Evolutionary conservation across 176 grass and related monocot genomes (phyloP).

Genomic region (Eragrostis curvula): DNA sequence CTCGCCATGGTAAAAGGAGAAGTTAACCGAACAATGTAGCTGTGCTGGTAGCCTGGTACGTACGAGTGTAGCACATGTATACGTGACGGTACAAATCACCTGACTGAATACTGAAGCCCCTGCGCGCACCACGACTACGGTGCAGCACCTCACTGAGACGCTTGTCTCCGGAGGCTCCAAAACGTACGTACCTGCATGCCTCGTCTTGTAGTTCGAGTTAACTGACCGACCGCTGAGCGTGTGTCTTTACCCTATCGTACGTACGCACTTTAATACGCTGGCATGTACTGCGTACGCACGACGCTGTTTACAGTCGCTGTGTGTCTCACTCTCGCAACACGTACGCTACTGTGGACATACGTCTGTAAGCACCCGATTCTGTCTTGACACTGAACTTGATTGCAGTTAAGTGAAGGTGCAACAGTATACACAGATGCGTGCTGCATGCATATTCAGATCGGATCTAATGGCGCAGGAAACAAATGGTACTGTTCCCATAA

Average conservation of each 20-base stretch:
- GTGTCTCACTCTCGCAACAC: background rate
- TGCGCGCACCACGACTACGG: background rate
- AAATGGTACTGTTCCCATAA: background rate
- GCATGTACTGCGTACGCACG: background rate
- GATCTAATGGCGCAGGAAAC: background rate
- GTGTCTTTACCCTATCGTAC: background rate
- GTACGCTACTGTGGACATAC: background rate
- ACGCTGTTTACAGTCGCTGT: background rate
- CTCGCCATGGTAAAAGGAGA: background rate
- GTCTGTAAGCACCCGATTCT: background rate
- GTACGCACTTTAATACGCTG: background rate
- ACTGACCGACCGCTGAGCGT: background rate
- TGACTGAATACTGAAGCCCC: background rate
- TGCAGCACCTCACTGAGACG: background rate
- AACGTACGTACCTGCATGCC: background rate
- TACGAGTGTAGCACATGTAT: background rate
- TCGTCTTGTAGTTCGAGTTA: background rate
- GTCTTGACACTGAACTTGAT: slow-evolving; percentile 5
- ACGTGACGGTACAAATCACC: background rate
- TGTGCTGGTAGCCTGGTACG: background rate
- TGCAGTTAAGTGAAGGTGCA: background rate
- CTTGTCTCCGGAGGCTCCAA: background rate
- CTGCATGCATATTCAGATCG: background rate
- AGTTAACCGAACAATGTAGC: background rate
- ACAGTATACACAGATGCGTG: background rate